Evolutionary conservation across 2,329 filamentous ascomycete species (phyloP).

Genomic region (Ascosphaera acerosa): DNA sequence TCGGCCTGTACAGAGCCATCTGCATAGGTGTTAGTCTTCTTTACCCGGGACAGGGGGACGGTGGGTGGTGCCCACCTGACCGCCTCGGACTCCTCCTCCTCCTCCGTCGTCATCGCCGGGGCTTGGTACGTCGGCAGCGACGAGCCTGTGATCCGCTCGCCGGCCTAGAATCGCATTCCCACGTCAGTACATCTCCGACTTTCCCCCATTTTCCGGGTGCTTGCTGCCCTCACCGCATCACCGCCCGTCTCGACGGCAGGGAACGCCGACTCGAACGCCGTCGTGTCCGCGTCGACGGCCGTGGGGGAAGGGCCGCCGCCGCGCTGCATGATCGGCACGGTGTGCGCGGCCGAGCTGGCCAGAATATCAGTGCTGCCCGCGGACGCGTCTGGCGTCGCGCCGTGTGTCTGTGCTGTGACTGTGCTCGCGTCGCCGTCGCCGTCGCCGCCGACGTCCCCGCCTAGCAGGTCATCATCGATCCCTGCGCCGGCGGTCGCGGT

Average conservation of each 20-base stretch:
- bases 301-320: no score
- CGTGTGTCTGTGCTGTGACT: no score
- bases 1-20: no score
- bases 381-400: no score
- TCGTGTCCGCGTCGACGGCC: conserved; percentile 26
- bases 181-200: background rate
- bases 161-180: background rate
- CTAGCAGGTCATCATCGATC: conserved; percentile 47
- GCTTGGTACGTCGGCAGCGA: conserved; percentile 33
- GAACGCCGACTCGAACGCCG: conserved; percentile 67
- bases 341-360: conserved; percentile 7
- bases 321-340: conserved; percentile 8
- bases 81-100: conserved; percentile 66
- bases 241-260: conserved; percentile 44
- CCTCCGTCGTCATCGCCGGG: conserved; percentile 46
- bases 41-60: no score
- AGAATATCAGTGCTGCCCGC: no score
- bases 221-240: conserved; percentile 33
- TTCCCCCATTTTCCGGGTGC: conserved; percentile 5
- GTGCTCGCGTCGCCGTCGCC: conserved; percentile 9
- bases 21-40: no score
- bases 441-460: conserved; percentile 27
- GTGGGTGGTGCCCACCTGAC: conserved; percentile 36
- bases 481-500: conserved; percentile 24
- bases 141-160: background rate